These are phyloP conservation scores for Madurella fahalii DNA, from an alignment of 2,329 filamentous ascomycete species.

Conservation along the genomic window DNA sequence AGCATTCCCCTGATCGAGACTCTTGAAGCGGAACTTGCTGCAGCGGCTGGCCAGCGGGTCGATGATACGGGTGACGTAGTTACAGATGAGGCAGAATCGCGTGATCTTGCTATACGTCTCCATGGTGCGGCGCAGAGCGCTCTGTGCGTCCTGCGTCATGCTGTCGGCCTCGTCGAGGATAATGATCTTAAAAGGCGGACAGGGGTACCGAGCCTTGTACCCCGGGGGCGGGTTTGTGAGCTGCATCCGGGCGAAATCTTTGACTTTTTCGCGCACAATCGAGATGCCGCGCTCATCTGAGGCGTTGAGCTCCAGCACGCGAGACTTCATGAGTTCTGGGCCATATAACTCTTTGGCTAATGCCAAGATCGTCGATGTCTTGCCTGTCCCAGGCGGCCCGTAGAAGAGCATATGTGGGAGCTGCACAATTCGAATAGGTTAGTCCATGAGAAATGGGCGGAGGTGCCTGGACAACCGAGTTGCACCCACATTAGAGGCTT, in stretches of 20 bases:
- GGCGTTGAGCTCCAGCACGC: conserved; percentile 98
- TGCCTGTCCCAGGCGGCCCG: conserved; percentile 92
- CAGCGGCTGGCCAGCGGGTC: conserved; percentile 91
- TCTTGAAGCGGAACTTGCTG: conserved; percentile 97
- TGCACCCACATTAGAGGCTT: conserved; percentile 76
- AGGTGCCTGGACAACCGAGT: conserved; percentile 1
- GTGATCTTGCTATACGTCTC: conserved; percentile 97
- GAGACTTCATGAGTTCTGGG: conserved; percentile 84
- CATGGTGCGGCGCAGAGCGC: conserved; percentile 90
- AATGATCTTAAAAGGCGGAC: conserved; percentile 98
- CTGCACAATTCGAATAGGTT: conserved; percentile 34
- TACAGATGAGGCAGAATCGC: conserved; percentile 94
- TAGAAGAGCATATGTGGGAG: conserved; percentile 99
- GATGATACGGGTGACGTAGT: conserved; percentile 97
- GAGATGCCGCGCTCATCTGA: conserved; percentile 97
- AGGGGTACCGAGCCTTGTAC: conserved; percentile 72
- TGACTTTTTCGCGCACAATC: conserved; percentile 96
- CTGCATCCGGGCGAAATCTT: conserved; percentile 95
- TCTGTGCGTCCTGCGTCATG: conserved; percentile 98
- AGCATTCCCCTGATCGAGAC: conserved; percentile 81
- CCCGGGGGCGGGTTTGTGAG: conserved; percentile 74
- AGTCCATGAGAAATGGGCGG: background rate
- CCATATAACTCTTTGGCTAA: conserved; percentile 97
- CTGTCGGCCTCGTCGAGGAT: conserved; percentile 97
- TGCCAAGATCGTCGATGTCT: conserved; percentile 95